Base-by-base conservation (phyloP, 768 basidiomycete species). In the Phylloporus arenicola region DNA sequence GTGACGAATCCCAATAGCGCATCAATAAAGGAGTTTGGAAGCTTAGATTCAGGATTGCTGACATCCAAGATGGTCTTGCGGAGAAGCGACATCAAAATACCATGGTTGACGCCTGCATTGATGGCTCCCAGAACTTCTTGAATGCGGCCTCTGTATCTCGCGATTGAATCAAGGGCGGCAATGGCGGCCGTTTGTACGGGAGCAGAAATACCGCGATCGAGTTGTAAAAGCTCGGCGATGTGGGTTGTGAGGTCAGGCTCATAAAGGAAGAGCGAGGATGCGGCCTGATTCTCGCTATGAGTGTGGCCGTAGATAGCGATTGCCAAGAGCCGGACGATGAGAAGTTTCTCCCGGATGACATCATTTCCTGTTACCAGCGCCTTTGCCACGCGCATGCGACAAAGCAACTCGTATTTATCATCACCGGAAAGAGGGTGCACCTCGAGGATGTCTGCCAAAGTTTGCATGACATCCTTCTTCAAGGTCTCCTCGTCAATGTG, bases 81-180 rank as follows among this genome's bases (percentile, higher is more conserved):
- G 48, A 97, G 76, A 31, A 93, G 74, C 25, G 87, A 85, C 85
- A 98, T 91, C 22, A 99, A 68, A 35, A 92, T 86, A 12, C 96
- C 96, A 62, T 98, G 96, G 60, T 92, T 96, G 48, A 97, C 92
- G 39, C 92, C 92, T 22, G 92, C 94, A 64, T 96, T 96, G 33
- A 98, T 80, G 1, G 93, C 86, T 5, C 86, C 84, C 41, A 96
- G 69, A 34, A 95, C 91, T 63, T 98, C 96, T 58, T 84, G 81
- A 31, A 89, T 78, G 64, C 86, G 91, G 52, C 72, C 75, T 53
- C 91, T 81, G 65, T 95, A 94, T 54, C 92, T 77, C 12, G 85
- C 86, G 50, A 95, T 78, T 13, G 90, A 90, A 65, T 99, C 96
- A 51, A 98, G 75, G n/a, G 90, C 86, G 24, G 86, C 80, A 49